phyloP scores from a whole-genome alignment of 2,329 filamentous ascomycete species.

The Xylariomycetidae sp. region DNA sequence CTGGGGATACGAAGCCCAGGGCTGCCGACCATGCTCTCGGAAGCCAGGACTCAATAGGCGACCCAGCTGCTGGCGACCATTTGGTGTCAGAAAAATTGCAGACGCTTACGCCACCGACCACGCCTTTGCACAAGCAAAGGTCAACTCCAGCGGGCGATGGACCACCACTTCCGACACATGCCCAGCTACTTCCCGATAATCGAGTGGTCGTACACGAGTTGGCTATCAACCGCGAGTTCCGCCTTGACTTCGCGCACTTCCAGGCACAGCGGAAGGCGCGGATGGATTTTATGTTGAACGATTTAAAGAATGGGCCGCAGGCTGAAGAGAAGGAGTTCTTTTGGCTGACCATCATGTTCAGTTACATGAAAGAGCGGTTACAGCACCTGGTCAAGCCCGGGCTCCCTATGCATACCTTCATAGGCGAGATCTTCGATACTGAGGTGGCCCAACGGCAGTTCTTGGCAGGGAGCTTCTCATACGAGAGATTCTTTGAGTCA shows the following conservation, averaged over 20 bases:
- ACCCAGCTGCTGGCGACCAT: constrained; percentile 35
- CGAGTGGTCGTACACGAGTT: constrained; percentile 73
- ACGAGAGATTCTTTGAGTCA: constrained; percentile 73
- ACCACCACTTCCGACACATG: no score
- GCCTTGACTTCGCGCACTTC: constrained; percentile 60
- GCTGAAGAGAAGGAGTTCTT: constrained; percentile 61
- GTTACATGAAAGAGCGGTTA: constrained; percentile 67
- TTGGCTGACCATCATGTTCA: constrained; percentile 67
- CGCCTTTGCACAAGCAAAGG: constrained; percentile 37
- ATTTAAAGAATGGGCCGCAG: constrained; percentile 60
- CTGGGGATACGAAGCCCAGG: constrained; percentile 67
- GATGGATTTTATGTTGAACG: constrained; percentile 47
- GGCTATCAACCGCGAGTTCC: constrained; percentile 73
- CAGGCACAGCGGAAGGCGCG: constrained; percentile 50
- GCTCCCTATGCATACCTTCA: constrained; percentile 69
- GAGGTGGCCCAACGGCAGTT: constrained; percentile 68
- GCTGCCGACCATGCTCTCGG: constrained; percentile 46
- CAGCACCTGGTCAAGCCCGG: constrained; percentile 66
- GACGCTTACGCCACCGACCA: constrained; percentile 50
- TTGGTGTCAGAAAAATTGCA: constrained; percentile 38
- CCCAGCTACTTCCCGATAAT: constrained; percentile 69
- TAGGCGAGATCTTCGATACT: constrained; percentile 70
- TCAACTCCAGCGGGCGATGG: constrained; percentile 18
- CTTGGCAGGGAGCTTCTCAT: constrained; percentile 68
- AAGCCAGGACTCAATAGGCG: constrained; percentile 31